A percentile compares a stretch with the other conserved stretches of the same genome.
These are phyloP conservation scores for Sclerotinia borealis DNA, from an alignment of 2,329 filamentous ascomycete species.

Conservation along the genomic window DNA sequence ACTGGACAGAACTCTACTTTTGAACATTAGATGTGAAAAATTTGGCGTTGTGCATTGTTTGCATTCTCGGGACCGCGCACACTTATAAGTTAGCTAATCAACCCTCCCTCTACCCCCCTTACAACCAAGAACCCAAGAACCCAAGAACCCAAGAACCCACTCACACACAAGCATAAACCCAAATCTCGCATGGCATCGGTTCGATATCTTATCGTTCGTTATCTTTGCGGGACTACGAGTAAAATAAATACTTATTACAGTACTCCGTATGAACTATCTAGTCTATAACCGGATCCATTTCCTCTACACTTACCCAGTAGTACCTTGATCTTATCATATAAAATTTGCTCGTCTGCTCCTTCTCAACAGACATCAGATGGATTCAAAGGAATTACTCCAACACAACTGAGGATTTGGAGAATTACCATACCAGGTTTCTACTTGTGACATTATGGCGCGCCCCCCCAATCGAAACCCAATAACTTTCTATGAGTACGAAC, in stretches of 20 bases:
- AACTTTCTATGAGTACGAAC: constrained; percentile 32
- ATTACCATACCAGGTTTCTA: neutral
- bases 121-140: too few relatives aligned
- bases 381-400: neutral
- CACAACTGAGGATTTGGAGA: neutral
- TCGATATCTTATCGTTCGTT: too few relatives aligned
- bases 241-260: neutral
- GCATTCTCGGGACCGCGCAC: too few relatives aligned
- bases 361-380: neutral
- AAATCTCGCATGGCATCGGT: too few relatives aligned
- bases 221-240: too few relatives aligned
- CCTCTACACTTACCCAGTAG: neutral
- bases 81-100: too few relatives aligned
- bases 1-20: neutral
- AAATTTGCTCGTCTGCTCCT: neutral
- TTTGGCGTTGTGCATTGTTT: too few relatives aligned
- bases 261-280: too few relatives aligned
- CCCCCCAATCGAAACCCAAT: constrained; percentile 22
- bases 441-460: neutral
- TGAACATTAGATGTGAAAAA: neutral
- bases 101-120: too few relatives aligned
- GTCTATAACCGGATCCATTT: too few relatives aligned
- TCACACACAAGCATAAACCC: too few relatives aligned
- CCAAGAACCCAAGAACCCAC: too few relatives aligned
- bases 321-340: neutral